These are phyloP conservation scores for Truncatella angustata DNA, from an alignment of 2,329 filamentous ascomycete genomes.

Conservation along the genomic window DNA sequence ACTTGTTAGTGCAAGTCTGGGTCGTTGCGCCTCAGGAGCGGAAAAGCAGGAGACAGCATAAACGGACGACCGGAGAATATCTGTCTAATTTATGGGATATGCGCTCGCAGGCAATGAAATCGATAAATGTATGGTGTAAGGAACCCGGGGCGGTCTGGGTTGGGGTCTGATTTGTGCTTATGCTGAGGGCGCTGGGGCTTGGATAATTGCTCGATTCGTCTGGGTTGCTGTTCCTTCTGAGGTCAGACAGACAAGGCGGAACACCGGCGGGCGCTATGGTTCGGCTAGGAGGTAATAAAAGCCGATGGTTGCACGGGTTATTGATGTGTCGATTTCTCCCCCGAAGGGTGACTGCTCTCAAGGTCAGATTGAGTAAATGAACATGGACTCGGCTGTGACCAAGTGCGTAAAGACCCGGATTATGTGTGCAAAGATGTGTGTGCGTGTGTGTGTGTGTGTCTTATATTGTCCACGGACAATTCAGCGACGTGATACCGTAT, in stretches of 20 bases:
- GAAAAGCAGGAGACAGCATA: too few relatives aligned
- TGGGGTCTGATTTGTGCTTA: neutral
- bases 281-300: conserved; percentile 3
- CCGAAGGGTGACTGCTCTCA: neutral
- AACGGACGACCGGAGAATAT: too few relatives aligned
- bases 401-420: neutral
- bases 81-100: too few relatives aligned
- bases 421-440: neutral
- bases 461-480: too few relatives aligned
- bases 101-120: too few relatives aligned
- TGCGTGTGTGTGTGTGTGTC: too few relatives aligned
- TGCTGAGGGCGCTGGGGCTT: neutral
- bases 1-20: too few relatives aligned
- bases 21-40: too few relatives aligned
- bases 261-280: neutral
- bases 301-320: conserved; percentile 7
- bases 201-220: neutral
- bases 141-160: neutral
- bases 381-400: neutral
- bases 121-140: neutral
- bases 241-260: neutral
- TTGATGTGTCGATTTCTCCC: conserved; percentile 5
- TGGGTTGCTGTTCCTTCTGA: neutral
- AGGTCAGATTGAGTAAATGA: neutral
- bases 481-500: too few relatives aligned